Conservation (phyloP, 495 filamentous ascomycete genomes). For the Penicillium diatomitis region DNA sequence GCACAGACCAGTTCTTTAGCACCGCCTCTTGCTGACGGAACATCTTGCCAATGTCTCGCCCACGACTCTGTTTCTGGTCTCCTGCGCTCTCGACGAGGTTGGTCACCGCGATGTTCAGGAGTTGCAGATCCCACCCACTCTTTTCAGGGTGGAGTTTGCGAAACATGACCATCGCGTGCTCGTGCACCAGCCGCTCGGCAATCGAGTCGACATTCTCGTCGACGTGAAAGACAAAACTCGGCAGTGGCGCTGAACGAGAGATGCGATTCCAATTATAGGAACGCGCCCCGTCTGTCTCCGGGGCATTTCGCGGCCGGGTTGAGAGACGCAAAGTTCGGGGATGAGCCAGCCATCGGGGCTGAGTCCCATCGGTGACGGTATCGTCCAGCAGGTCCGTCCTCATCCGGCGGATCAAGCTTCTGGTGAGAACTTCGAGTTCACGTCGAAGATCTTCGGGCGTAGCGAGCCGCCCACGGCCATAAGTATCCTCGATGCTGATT, state of each 20-base stretch:
- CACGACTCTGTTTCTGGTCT: slow-evolving; percentile 37
- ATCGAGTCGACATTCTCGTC: slow-evolving; percentile 45
- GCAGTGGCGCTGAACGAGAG: slow-evolving; percentile 60
- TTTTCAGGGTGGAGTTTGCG: slow-evolving; percentile 60
- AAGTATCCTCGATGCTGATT: slow-evolving; percentile 93
- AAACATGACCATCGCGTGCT: slow-evolving; percentile 60
- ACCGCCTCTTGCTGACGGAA: slow-evolving; percentile 58
- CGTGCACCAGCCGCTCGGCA: slow-evolving; percentile 59
- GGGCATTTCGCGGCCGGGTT: slow-evolving; percentile 55
- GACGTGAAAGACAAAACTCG: slow-evolving; percentile 59
- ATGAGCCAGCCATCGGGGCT: slow-evolving; percentile 52
- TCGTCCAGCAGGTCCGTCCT: slow-evolving; percentile 59
- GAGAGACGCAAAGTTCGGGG: slow-evolving; percentile 69
- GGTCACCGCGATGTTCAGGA: slow-evolving; percentile 80
- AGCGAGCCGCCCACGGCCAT: slow-evolving; percentile 55
- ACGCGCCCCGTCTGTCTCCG: slow-evolving; percentile 42
- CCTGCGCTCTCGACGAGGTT: slow-evolving; percentile 65
- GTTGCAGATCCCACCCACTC: slow-evolving; percentile 64
- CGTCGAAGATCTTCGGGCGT: slow-evolving; percentile 49
- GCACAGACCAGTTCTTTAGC: slow-evolving; percentile 48
- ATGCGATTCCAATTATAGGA: slow-evolving; percentile 47
- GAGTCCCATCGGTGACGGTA: slow-evolving; percentile 24
- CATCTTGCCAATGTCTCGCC: slow-evolving; percentile 58
- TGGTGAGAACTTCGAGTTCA: slow-evolving; percentile 53
- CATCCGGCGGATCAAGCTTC: slow-evolving; percentile 71